A percentile compares a stretch with the other conserved stretches of the same genome.
Conservation (phyloP, 306 rosid genomes). For the Herpetospermum pedunculosum region DNA sequence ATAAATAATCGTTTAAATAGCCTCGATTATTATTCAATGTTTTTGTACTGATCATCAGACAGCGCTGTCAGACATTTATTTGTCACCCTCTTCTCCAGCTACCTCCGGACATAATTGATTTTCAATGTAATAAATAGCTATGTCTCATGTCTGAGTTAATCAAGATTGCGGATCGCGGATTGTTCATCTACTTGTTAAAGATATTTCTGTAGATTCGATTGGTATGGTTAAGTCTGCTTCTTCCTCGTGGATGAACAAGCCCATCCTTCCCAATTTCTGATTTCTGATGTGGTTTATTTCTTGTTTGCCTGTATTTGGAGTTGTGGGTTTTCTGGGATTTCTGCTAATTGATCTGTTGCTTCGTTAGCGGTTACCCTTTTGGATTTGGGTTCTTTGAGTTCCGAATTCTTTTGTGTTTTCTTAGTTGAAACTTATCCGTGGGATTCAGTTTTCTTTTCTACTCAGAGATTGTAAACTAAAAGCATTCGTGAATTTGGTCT, state of each 20-base stretch:
- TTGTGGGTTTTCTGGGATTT: not conserved
- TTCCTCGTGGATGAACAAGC: not conserved
- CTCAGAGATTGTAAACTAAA: not conserved
- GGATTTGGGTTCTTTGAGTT: not conserved
- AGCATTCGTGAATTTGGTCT: not conserved
- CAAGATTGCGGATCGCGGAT: not conserved
- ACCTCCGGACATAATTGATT: not conserved
- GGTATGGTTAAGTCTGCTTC: not conserved
- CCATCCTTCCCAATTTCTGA: not conserved
- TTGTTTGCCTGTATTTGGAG: not conserved
- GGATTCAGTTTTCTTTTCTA: not conserved
- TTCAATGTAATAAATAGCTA: not conserved
- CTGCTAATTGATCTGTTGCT: conserved; percentile 2
- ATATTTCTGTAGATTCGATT: not conserved
- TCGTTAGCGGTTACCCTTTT: not conserved
- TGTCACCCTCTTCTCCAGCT: not conserved
- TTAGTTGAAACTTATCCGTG: not conserved
- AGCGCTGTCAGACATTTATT: not conserved
- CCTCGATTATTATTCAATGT: not conserved
- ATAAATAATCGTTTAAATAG: not conserved
- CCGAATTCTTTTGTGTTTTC: not conserved
- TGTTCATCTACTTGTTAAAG: not conserved
- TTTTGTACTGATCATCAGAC: not conserved
- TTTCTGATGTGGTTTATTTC: not conserved
- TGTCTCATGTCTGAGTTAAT: not conserved